Evolutionary conservation across 345 rosid species (phyloP).

Genomic region (Camelina hispida): DNA sequence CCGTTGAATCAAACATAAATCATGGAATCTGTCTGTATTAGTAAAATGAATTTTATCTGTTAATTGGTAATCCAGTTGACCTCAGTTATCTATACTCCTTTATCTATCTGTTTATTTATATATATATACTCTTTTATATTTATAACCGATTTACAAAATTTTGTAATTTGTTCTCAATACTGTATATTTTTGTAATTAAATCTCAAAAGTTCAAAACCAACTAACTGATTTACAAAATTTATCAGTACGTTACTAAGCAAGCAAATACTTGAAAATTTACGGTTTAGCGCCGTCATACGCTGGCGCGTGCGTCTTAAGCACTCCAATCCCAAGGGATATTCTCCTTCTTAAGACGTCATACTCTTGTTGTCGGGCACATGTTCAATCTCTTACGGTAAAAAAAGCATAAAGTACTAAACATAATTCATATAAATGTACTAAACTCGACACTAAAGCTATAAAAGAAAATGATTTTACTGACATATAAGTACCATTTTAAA

Average conservation of each 20-base stretch:
- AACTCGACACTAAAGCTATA: neutral
- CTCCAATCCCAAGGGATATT: too few relatives aligned
- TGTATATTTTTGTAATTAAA: too few relatives aligned
- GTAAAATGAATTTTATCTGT: slow-evolving; percentile 25
- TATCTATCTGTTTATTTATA: neutral
- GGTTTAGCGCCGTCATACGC: too few relatives aligned
- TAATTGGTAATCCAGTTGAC: slow-evolving; percentile 38
- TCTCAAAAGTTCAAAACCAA: too few relatives aligned
- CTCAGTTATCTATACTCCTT: slow-evolving; percentile 30
- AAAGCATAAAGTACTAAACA: neutral
- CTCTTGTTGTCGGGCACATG: neutral
- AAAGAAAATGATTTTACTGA: neutral
- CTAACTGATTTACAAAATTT: too few relatives aligned
- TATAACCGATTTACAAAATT: too few relatives aligned
- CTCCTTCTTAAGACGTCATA: too few relatives aligned
- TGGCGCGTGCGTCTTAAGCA: too few relatives aligned
- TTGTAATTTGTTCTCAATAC: too few relatives aligned
- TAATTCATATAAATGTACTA: neutral
- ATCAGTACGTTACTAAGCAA: too few relatives aligned
- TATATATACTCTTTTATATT: too few relatives aligned
- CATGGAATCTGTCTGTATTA: slow-evolving; percentile 32
- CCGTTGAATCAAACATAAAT: slow-evolving; percentile 38
- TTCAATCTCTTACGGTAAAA: slow-evolving; percentile 9
- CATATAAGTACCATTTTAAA: neutral
- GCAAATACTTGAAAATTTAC: too few relatives aligned